Evolutionary conservation across 345 rosid species (phyloP).

Genomic region (Durio zibethinus): DNA sequence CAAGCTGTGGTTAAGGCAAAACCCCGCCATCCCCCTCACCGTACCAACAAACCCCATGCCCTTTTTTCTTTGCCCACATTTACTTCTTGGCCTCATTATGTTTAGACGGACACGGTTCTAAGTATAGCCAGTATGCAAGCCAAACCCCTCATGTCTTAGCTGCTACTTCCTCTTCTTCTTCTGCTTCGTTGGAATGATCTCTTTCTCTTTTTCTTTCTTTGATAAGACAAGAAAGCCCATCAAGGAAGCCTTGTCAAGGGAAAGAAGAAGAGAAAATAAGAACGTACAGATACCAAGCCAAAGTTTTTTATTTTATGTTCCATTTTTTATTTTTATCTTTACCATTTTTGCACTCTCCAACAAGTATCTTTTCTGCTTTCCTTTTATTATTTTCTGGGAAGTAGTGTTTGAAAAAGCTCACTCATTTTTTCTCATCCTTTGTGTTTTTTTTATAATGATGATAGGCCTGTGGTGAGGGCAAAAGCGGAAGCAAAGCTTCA

Average conservation of each 20-base stretch:
- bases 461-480: constrained; percentile 17
- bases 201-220: background rate
- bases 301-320: constrained; percentile 4
- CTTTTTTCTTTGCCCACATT: background rate
- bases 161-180: background rate
- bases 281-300: background rate
- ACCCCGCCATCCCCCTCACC: constrained; percentile 18
- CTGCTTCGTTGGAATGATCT: background rate
- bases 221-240: constrained; percentile 6
- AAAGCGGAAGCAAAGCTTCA: background rate
- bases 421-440: background rate
- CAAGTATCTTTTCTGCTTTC: background rate
- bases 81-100: constrained; percentile 18
- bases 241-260: constrained; percentile 3
- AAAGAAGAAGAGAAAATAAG: background rate
- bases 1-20: constrained; percentile 1
- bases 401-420: background rate
- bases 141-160: background rate
- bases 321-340: background rate
- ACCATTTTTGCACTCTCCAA: constrained; percentile 4
- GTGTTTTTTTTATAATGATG: constrained; percentile 2
- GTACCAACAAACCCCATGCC: background rate
- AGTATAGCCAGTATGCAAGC: background rate
- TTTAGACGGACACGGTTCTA: constrained; percentile 4
- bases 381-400: background rate